Conservation (phyloP, 768 basidiomycete genomes). For the Agaricus sinodeliciosus region DNA sequence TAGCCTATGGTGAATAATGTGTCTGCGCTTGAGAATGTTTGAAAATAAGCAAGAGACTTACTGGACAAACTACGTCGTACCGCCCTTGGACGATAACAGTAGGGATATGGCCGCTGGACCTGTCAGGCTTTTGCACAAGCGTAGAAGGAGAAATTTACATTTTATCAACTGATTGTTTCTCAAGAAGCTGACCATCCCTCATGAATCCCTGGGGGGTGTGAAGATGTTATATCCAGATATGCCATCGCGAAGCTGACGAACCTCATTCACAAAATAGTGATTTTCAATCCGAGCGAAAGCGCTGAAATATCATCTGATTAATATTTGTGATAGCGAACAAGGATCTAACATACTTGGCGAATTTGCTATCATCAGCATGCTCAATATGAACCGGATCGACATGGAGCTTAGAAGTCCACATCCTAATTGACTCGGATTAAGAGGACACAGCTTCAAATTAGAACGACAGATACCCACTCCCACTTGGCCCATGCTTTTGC, state of each 20-base stretch:
- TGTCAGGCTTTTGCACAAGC: background rate
- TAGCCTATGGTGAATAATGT: constrained; percentile 37
- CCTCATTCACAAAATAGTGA: constrained; percentile 83
- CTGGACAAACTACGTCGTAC: constrained; percentile 87
- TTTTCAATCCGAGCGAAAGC: constrained; percentile 88
- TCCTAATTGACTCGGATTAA: constrained; percentile 35
- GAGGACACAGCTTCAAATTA: too few relatives aligned
- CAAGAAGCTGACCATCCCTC: constrained; percentile 82
- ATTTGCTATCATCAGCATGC: constrained; percentile 64
- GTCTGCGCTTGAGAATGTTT: background rate
- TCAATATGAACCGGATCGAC: constrained; percentile 65
- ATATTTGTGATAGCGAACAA: background rate
- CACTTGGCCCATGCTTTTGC: constrained; percentile 87
- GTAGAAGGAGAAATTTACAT: constrained; percentile 44
- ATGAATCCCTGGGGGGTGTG: constrained; percentile 60
- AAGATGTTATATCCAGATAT: background rate
- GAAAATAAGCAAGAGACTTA: constrained; percentile 24
- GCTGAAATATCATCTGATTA: constrained; percentile 27
- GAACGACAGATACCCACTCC: constrained; percentile 53
- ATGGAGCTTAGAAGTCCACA: constrained; percentile 72
- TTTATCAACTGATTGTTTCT: constrained; percentile 79
- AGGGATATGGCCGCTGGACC: constrained; percentile 79
- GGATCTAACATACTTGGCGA: constrained; percentile 51
- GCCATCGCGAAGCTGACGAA: constrained; percentile 23
- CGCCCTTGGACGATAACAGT: constrained; percentile 77